Conservation (phyloP, 2,329 filamentous ascomycete genomes). For the Lasiodiplodia hormozganensis region DNA sequence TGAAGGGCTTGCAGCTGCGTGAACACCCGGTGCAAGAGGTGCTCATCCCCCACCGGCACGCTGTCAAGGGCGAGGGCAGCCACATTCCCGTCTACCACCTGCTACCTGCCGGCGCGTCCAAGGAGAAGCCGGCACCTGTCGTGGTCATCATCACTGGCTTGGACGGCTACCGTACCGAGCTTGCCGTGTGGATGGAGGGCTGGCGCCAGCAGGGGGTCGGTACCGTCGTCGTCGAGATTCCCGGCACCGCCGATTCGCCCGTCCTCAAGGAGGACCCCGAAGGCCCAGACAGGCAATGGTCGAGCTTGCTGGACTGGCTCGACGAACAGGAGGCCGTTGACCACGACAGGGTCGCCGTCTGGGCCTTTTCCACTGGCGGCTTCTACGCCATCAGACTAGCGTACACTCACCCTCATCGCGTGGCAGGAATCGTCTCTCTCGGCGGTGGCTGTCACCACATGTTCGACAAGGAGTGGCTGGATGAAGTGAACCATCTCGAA, state of each 20-base stretch:
- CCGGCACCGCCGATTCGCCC: constrained; percentile 64
- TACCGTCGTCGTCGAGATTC: constrained; percentile 62
- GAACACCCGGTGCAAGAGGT: constrained; percentile 68
- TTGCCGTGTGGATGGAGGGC: constrained; percentile 59
- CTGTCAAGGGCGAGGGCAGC: constrained; percentile 58
- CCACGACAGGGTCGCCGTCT: constrained; percentile 56
- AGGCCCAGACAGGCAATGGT: constrained; percentile 62
- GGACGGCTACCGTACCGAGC: constrained; percentile 65
- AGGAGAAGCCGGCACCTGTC: constrained; percentile 55
- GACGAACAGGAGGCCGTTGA: constrained; percentile 56
- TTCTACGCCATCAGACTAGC: constrained; percentile 65
- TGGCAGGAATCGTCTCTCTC: constrained; percentile 60
- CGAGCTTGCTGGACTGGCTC: constrained; percentile 62
- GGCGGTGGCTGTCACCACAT: constrained; percentile 66
- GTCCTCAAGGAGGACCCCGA: constrained; percentile 54
- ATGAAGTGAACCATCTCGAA: constrained; percentile 62
- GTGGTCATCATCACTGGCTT: constrained; percentile 65
- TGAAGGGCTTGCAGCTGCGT: constrained; percentile 57
- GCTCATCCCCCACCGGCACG: constrained; percentile 64
- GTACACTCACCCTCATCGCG: constrained; percentile 61
- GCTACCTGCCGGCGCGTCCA: constrained; percentile 57
- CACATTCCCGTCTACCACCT: constrained; percentile 71
- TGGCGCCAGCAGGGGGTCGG: constrained; percentile 59
- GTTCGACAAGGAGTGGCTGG: constrained; percentile 63
- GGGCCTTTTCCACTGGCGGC: constrained; percentile 66